Evolutionary conservation across 768 basidiomycete species (phyloP), one percentile per base, ranked within the genome.

Genomic region (Suillus alpinus): DNA sequence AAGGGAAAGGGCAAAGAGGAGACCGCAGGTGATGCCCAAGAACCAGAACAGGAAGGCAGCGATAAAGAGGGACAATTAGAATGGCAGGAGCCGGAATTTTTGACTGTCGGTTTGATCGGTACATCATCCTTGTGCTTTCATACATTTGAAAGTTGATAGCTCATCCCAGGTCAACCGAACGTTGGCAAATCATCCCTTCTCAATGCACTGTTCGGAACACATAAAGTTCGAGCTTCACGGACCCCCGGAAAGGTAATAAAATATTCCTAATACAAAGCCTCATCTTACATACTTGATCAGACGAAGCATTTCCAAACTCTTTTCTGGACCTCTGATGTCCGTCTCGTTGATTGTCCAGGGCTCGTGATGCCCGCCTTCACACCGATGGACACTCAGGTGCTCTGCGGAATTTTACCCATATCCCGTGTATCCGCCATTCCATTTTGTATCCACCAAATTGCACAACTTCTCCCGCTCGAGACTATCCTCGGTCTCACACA

Each of bases 301-400:
- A 97, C 94, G 4, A 97, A 96, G 75, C 94, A 97, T 71, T 94
- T 94, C 69, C 94, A 98, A 72, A 98, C 95, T 0, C 82, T 96
- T 46, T 96, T 89, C 73, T 92, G 89, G 88, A 94, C 92, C 29
- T 75, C 82, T 1, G 86, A 93, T 62, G 83, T 98, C 62, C 89
- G 94, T 50, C 82, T 98, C 9, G 93, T 94, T 40, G 96, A 98
- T 73, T 98, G 96, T 68, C 96, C 96, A 0, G 96, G 96, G 10
- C 83, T 98, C 16, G 93, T 98, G 3, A 87, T 96, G 80, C 96
- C 96, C 9, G 89, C 86, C 62, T 81, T 82, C 66, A 83, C 89
- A 5, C 91, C 87, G 9, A 86, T 93, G 86, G 92, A 94, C 72
- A 83, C 87, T 69, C 62, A 90, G 86, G 88, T 89, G 56, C 81